phyloP scores from a whole-genome alignment of 805 yeast species.

The Ogataea dorogensis region DNA sequence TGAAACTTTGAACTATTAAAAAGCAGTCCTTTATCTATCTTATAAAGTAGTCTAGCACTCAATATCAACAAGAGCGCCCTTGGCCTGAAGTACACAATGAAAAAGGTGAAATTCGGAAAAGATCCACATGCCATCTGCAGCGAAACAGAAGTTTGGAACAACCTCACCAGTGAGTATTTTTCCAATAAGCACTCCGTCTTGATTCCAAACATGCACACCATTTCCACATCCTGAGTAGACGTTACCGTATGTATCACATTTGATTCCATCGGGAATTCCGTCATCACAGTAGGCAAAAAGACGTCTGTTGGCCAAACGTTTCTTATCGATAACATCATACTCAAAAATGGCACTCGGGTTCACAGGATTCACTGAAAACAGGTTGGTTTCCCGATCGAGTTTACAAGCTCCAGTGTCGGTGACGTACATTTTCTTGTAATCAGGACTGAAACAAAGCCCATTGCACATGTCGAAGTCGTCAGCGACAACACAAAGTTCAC shows the following conservation, averaged over 20 bases:
- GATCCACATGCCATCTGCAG: slow-evolving; percentile 11
- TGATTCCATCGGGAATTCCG: slow-evolving; percentile 14
- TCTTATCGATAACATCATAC: slow-evolving; percentile 8
- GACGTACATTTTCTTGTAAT: slow-evolving; percentile 9
- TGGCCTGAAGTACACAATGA: slow-evolving; percentile 4
- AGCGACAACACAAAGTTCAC: slow-evolving; percentile 11
- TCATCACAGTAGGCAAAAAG: slow-evolving; percentile 14
- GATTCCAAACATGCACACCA: slow-evolving; percentile 13
- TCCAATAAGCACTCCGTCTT: slow-evolving; percentile 9
- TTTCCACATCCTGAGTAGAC: slow-evolving; percentile 14
- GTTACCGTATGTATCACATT: slow-evolving; percentile 10
- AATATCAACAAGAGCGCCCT: slow-evolving; percentile 7
- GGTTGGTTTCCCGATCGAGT: not conserved
- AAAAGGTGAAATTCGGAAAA: slow-evolving; percentile 13
- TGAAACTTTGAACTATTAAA: too few relatives aligned
- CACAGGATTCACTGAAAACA: not conserved
- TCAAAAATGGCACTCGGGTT: slow-evolving; percentile 8
- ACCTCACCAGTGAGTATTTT: slow-evolving; percentile 11
- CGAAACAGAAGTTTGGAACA: slow-evolving; percentile 12
- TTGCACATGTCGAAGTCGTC: slow-evolving; percentile 15
- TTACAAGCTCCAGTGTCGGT: slow-evolving; percentile 13
- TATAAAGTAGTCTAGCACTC: too few relatives aligned
- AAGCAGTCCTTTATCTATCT: too few relatives aligned
- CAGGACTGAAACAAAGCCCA: slow-evolving; percentile 11
- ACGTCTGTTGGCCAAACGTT: slow-evolving; percentile 5